A percentile compares a stretch with the other conserved stretches of the same genome.
phyloP scores from a whole-genome alignment of 23 red algal genomes.

The Agarophyton chilense region DNA sequence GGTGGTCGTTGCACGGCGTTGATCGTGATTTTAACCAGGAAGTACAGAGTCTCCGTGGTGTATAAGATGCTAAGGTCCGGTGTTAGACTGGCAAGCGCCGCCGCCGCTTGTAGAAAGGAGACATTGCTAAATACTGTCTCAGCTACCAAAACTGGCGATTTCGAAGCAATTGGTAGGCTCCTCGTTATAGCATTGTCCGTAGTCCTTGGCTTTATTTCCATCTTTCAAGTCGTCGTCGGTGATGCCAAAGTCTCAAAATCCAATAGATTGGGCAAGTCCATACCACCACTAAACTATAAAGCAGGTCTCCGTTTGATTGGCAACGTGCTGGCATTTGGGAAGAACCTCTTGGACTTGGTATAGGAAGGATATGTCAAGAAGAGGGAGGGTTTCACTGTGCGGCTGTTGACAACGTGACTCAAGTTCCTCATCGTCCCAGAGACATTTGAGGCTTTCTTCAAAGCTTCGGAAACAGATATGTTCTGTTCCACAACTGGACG shows the following conservation, averaged over 20 bases:
- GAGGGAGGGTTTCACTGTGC: conserved; percentile 92
- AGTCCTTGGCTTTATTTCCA: conserved; percentile 37
- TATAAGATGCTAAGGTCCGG: conserved; percentile 40
- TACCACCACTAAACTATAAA: conserved; percentile 82
- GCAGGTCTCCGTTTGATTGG: conserved; percentile 84
- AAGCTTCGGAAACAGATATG: conserved; percentile 84
- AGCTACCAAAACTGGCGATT: conserved; percentile 52
- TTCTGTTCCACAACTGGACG: too few relatives aligned
- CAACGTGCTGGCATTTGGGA: conserved; percentile 82
- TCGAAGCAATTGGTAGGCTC: conserved; percentile 72
- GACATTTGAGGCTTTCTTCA: conserved; percentile 90
- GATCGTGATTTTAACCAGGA: conserved; percentile 65
- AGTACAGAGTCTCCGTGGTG: conserved; percentile 57
- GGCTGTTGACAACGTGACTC: conserved; percentile 76
- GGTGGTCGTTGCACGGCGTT: conserved; percentile 58
- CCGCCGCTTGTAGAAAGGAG: too few relatives aligned
- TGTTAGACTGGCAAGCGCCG: conserved; percentile 45
- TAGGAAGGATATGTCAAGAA: conserved; percentile 74
- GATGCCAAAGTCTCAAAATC: conserved; percentile 20
- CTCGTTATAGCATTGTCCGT: conserved; percentile 42
- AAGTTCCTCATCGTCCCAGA: conserved; percentile 89
- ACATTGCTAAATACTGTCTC: conserved; percentile 38
- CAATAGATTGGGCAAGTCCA: conserved; percentile 25
- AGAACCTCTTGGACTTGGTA: conserved; percentile 83
- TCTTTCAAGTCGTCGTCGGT: conserved; percentile 46